phyloP scores from a whole-genome alignment of 257 asterid species.

The Solanum appendiculatum region DNA sequence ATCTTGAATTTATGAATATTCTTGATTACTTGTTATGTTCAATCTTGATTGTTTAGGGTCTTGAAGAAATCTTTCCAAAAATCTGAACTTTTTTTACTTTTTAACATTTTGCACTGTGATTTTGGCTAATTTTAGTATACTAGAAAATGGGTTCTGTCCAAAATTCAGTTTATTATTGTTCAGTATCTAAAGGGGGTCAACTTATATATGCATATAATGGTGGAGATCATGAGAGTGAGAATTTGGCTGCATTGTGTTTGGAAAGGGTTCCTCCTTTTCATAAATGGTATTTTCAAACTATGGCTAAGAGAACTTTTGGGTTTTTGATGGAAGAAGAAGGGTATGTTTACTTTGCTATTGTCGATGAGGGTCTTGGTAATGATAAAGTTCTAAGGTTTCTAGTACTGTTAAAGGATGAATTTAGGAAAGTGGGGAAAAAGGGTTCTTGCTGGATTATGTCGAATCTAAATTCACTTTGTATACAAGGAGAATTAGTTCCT shows the following conservation, averaged over 20 bases:
- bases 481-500: conserved; percentile 47
- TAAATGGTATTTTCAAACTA: conserved; percentile 61
- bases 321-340: conserved; percentile 41
- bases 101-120: background rate
- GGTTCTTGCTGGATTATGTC: conserved; percentile 24
- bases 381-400: conserved; percentile 32
- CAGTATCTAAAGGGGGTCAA: conserved; percentile 49
- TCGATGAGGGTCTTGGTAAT: conserved; percentile 30
- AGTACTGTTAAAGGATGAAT: conserved; percentile 45
- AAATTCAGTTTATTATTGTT: conserved; percentile 41
- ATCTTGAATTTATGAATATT: background rate
- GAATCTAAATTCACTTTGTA: conserved; percentile 20
- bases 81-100: background rate
- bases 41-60: background rate
- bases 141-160: background rate
- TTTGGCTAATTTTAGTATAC: background rate
- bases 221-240: conserved; percentile 43
- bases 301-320: conserved; percentile 34
- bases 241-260: conserved; percentile 51
- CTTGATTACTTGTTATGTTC: background rate
- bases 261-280: conserved; percentile 62
- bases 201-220: conserved; percentile 31
- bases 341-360: conserved; percentile 51
- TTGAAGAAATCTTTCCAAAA: background rate
- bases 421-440: conserved; percentile 21